Percentiles rank a stretch among this genome's conserved stretches.
These are phyloP conservation scores for Thermomyces lanuginosus DNA, from an alignment of 2,329 filamentous ascomycete genomes.

Conservation along the genomic window DNA sequence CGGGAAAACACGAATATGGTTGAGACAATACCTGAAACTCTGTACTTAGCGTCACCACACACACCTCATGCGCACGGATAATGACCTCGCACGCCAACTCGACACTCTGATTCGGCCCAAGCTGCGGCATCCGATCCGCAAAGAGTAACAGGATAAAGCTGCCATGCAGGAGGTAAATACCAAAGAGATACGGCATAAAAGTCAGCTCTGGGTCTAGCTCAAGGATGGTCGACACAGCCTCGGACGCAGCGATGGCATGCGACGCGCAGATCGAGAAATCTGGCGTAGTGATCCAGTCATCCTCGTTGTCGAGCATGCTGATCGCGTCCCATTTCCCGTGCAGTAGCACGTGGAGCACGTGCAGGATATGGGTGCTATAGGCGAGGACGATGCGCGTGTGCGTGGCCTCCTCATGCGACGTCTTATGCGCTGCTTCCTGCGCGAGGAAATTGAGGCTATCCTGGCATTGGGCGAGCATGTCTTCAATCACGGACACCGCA, in stretches of 20 bases:
- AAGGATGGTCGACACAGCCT: slow-evolving; percentile 32
- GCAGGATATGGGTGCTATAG: slow-evolving; percentile 34
- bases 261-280: slow-evolving; percentile 32
- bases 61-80: slow-evolving; percentile 36
- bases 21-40: slow-evolving; percentile 31
- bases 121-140: slow-evolving; percentile 34
- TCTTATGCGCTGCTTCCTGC: too few species aligned
- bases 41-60: slow-evolving; percentile 34
- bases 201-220: slow-evolving; percentile 34
- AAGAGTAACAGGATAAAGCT: slow-evolving; percentile 35
- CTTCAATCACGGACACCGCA: too few species aligned
- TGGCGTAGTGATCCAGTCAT: slow-evolving; percentile 34
- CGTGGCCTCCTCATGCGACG: too few species aligned
- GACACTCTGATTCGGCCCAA: slow-evolving; percentile 31
- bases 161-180: slow-evolving; percentile 37
- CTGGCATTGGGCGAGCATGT: too few species aligned
- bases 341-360: slow-evolving; percentile 34
- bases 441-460: not conserved
- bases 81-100: slow-evolving; percentile 36
- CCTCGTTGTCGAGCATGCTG: slow-evolving; percentile 33
- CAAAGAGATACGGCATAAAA: slow-evolving; percentile 39
- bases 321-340: slow-evolving; percentile 37
- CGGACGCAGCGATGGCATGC: slow-evolving; percentile 33
- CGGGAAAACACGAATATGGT: not conserved
- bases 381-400: slow-evolving; percentile 23